Base-by-base conservation (phyloP, 139 green algal genomes). In the Edaphochlamys debaryana region DNA sequence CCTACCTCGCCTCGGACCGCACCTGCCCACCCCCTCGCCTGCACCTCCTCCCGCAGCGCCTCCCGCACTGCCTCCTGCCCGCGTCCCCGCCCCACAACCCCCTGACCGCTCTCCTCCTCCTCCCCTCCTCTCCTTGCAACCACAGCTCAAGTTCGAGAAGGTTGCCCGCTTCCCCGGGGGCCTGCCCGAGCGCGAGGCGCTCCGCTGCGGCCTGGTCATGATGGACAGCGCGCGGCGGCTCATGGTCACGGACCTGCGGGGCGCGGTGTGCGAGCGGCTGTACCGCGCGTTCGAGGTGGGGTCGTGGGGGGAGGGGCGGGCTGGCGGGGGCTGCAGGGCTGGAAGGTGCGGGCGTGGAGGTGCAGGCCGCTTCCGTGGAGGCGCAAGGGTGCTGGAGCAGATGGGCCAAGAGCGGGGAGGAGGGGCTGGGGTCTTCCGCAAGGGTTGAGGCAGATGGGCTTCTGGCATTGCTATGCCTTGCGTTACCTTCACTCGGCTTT, bases 221-320 rank as follows among this genome's bases (percentile, higher is more conserved):
- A 75, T 75, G 66, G 78, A 84, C 67, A 40, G 34, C 11, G 66
- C 42, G 25, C 78, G 78, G 48, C 45, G 78, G 45, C 78, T 84
- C 20, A 45, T 84, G 78, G 50, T 42, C 15, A 76, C 64, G 11
- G 78, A 84, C 20, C 66, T 84, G 66, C 45, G 78, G 13, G 22
- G 56, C 29, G 38, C 32, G 37, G 64, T 76, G 29, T 84, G 78
- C 27, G 78, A 84, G 78, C 64, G 66, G 4, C 66, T 84, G 48
- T 84, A 84, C 78, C 48, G 64, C 8, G 78, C 78, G 8, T 69
- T 84, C 37, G 78, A 84, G 78, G 78, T 84, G 67, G 29, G 77
- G 42, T 2, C 0, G 17, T 8, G 37, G 37, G 4, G 60, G 8
- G 29, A 17, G 60, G 7, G 30, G 60, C 30, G 7, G 60, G 60